Base-by-base conservation (phyloP, 1,284 basidiomycete genomes). In the Apiotrichum porosum region DNA sequence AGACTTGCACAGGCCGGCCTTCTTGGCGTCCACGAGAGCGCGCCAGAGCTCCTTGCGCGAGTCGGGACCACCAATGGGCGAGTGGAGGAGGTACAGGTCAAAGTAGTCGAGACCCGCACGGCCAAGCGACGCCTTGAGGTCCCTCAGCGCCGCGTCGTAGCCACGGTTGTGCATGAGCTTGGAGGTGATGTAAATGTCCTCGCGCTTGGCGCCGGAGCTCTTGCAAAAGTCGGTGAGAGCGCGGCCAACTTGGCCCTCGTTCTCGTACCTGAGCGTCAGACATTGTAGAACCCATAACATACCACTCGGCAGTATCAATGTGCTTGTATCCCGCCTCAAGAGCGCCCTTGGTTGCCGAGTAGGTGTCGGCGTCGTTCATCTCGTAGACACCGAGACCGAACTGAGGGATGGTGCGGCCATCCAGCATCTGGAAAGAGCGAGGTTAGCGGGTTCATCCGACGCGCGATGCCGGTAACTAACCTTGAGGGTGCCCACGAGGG, bases 381-480 rank as follows among this genome's bases (percentile, higher is more conserved):
- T 85, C 83, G 70, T 85, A 86, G 66, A 66, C 73, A 13, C 83
- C 83, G 52, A 84, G 80, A 5, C 84, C 83, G 44, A 85, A 70
- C 44, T 81, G 66, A 24, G 83, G 83, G 42, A 85, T 82, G 57
- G 77, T 67, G 57, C 79, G 75, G 12, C 83, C 82, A 69, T 85
- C 83, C 37, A 74, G 72, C 53, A 84, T 73, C 82, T 83, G 51
- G 13, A 9, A 24, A 43, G 9, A 31, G 39, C 21, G 10, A 15
- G 3, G 10, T 4, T 17, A 13, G 13, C 14, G n/a, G 13, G 23
- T 47, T 33, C n/a, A n/a, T n/a, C n/a, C n/a, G n/a, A n/a, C n/a
- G n/a, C n/a, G n/a, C n/a, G n/a, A n/a, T n/a, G n/a, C n/a, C n/a
- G n/a, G n/a, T n/a, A n/a, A n/a, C n/a, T n/a, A 35, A 58, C 57